Base-by-base conservation (phyloP, 225 moss, liverwort and hornwort genomes). In the Ulota crispa region DNA sequence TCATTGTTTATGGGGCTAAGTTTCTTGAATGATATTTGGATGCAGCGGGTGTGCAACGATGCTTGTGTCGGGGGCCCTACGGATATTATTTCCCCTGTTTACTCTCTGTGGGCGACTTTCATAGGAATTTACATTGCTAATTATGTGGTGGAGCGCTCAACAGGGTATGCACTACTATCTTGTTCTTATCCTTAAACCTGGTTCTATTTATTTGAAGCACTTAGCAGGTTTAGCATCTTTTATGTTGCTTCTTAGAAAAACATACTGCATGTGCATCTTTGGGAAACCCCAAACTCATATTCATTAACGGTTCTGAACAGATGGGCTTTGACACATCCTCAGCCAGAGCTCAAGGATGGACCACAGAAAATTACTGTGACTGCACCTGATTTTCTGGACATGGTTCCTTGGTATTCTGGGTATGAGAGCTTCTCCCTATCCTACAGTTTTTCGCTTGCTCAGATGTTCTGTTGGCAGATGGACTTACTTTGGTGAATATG, bases 391-490 rank as follows among this genome's bases (percentile, higher is more conserved):
- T 99, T 99, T 86, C 81, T 99, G 81, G 99, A 96, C 75, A 99
- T 99, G 99, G 99, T 99, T 42, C 99, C 99, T 15, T 99, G 99
- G 99, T 99, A 99, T 78, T 99, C 99, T 72, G 99, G 99, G 99
- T 99, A 83, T 79, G 99, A 83, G 60, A 11, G 26, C 60, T 60
- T 64, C 83, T 77, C 64, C 32, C 52, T 83, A 39, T 79, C 61
- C 57, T 75, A 53, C 64, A 69, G 42, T 53, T 28, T 79, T 42
- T 69, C 68, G 65, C 68, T 68, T 85, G 70, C 69, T 39, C n/a
- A 30, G 63, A 72, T 39, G 65, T 72, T 78, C 37, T 20, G 32
- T 36, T 73, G 28, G 70, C 28, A 21, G 55, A 78, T 80, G 56
- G 42, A 84, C 80, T 92, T 41, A 89, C 28, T 26, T 65, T 70